Percentiles rank a stretch among this genome's conserved stretches.
Evolutionary conservation across 441 rosid species (phyloP).

Genomic region (Gossypium trilobum): DNA sequence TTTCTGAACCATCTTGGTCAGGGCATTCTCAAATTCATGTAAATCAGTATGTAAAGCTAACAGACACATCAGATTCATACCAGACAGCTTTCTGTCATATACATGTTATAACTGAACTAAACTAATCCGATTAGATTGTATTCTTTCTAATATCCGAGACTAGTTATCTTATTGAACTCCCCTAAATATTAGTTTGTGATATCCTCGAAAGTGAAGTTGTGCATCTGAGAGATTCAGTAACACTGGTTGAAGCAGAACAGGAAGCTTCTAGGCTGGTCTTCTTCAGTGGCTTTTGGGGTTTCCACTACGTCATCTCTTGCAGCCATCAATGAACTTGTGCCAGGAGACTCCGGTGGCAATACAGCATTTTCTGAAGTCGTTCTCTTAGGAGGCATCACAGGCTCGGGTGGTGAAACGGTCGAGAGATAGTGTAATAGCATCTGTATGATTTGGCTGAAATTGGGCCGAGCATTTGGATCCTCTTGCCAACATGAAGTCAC

Average conservation of each 20-base stretch:
- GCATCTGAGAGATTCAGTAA: constrained; percentile 32
- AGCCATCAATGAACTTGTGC: constrained; percentile 72
- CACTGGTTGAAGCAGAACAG: constrained; percentile 65
- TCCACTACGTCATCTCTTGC: constrained; percentile 37
- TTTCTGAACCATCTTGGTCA: background rate
- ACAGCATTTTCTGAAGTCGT: constrained; percentile 53
- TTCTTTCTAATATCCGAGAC: constrained; percentile 17
- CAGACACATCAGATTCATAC: background rate
- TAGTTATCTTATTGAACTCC: constrained; percentile 18
- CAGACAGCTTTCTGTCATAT: constrained; percentile 13
- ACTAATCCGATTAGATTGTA: constrained; percentile 9
- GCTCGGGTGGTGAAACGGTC: constrained; percentile 43
- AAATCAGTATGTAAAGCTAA: constrained; percentile 1
- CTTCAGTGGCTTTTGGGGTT: constrained; percentile 29
- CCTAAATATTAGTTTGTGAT: constrained; percentile 8
- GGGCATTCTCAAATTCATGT: constrained; percentile 8
- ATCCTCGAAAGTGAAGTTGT: constrained; percentile 10
- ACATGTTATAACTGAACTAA: constrained; percentile 12
- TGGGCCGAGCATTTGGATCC: constrained; percentile 81
- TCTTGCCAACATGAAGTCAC: constrained; percentile 91
- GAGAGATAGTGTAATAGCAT: constrained; percentile 69
- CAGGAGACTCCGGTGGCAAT: constrained; percentile 74
- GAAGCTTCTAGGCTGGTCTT: constrained; percentile 42
- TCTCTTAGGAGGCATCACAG: constrained; percentile 40
- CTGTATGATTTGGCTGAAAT: constrained; percentile 70